Evolutionary conservation across 2,329 filamentous ascomycete genomes (phyloP).

Genomic region (Trichoderma guizhouense): DNA sequence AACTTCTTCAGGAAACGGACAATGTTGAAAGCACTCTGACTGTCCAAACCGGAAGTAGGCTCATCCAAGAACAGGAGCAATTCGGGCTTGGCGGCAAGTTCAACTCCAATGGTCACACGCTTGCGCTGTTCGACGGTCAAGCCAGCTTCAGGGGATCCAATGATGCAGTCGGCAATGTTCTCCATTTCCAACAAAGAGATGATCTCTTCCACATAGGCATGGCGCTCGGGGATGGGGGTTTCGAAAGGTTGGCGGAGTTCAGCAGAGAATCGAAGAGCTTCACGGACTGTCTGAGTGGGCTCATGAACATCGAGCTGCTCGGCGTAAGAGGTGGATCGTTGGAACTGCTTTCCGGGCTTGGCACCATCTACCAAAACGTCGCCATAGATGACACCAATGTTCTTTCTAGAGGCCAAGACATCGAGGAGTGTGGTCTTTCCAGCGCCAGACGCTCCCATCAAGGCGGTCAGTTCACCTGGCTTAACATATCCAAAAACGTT

Average conservation of each 20-base stretch:
- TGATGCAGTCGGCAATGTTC: conserved; percentile 55
- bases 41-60: conserved; percentile 66
- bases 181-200: conserved; percentile 59
- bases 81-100: conserved; percentile 78
- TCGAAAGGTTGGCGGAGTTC: conserved; percentile 56
- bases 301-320: conserved; percentile 63
- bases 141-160: conserved; percentile 63
- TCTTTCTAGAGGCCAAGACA: conserved; percentile 62
- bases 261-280: conserved; percentile 62
- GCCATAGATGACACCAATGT: conserved; percentile 57
- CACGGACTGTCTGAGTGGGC: conserved; percentile 59
- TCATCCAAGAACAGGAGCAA: conserved; percentile 76
- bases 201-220: conserved; percentile 60
- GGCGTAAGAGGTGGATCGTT: conserved; percentile 59
- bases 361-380: conserved; percentile 56
- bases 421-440: conserved; percentile 85
- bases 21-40: conserved; percentile 69
- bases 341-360: conserved; percentile 58
- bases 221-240: conserved; percentile 53
- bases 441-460: conserved; percentile 82
- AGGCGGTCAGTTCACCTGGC: conserved; percentile 71
- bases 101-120: conserved; percentile 88
- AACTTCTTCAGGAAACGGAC: conserved; percentile 75
- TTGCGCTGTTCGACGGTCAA: conserved; percentile 64
- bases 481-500: conserved; percentile 66